A percentile compares a stretch with the other conserved stretches of the same genome.
Evolutionary conservation across 1,284 basidiomycete genomes (phyloP).

Genomic region (Exobasidium rhododendri): DNA sequence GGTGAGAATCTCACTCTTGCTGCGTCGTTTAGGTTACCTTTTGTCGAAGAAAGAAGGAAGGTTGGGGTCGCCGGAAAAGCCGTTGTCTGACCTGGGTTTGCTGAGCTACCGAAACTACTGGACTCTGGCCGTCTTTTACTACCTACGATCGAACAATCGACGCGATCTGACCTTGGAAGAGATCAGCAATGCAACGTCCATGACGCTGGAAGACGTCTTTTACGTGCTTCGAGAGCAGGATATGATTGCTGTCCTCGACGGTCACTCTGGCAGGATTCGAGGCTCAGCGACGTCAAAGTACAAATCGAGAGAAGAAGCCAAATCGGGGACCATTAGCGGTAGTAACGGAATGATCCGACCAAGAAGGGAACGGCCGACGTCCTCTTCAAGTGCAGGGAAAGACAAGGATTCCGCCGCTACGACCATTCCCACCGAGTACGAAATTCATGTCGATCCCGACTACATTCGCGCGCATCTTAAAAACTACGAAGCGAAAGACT

Average conservation of each 20-base stretch:
- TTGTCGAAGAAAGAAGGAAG: slow-evolving; percentile 94
- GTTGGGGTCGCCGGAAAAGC: slow-evolving; percentile 95
- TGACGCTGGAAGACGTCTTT: slow-evolving; percentile 86
- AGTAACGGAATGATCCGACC: background rate
- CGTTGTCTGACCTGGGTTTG: slow-evolving; percentile 88
- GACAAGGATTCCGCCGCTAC: slow-evolving; percentile 55
- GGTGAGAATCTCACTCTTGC: background rate
- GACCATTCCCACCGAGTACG: slow-evolving; percentile 70
- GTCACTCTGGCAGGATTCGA: slow-evolving; percentile 30
- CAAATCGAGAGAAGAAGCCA: slow-evolving; percentile 19
- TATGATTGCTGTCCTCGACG: slow-evolving; percentile 66
- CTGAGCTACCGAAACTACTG: slow-evolving; percentile 93
- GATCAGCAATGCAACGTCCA: slow-evolving; percentile 79
- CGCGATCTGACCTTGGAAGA: slow-evolving; percentile 71
- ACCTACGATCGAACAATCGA: slow-evolving; percentile 65
- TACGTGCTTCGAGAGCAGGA: slow-evolving; percentile 71
- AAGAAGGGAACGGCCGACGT: slow-evolving; percentile 59
- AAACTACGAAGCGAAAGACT: slow-evolving; percentile 73
- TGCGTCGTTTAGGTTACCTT: slow-evolving; percentile 75
- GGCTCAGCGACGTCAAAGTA: slow-evolving; percentile 37
- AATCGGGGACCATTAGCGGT: background rate
- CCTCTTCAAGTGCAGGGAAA: slow-evolving; percentile 56
- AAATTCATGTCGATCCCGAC: slow-evolving; percentile 71
- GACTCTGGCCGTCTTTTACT: slow-evolving; percentile 84
- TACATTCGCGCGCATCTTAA: slow-evolving; percentile 68